Evolutionary conservation across 306 rosid genomes (phyloP).

Genomic region (Macrotyloma uniflorum): DNA sequence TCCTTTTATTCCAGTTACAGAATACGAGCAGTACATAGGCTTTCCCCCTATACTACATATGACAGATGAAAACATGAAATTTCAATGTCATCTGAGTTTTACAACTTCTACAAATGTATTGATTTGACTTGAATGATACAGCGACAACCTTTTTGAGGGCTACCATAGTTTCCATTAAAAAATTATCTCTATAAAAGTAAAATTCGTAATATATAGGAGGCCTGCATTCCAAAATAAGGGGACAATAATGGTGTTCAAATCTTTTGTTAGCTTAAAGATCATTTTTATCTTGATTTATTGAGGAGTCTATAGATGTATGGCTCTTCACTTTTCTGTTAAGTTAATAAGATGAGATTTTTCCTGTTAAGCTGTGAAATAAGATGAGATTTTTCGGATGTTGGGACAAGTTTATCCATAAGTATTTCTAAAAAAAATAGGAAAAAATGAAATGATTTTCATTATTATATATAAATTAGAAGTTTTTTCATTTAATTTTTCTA

Average conservation of each 20-base stretch:
- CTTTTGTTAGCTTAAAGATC: conserved; percentile 17
- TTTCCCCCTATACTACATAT: not conserved
- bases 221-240: not conserved
- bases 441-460: too few relatives aligned
- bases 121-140: not conserved
- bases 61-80: not conserved
- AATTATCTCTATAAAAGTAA: not conserved
- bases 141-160: conserved; percentile 2
- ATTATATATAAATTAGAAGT: too few relatives aligned
- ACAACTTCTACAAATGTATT: not conserved
- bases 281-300: not conserved
- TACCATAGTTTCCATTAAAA: not conserved
- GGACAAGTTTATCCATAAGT: too few relatives aligned
- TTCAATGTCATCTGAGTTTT: conserved; percentile 7
- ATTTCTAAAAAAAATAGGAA: too few relatives aligned
- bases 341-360: too few relatives aligned
- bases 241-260: not conserved
- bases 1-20: conserved; percentile 9
- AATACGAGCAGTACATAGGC: not conserved
- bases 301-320: not conserved
- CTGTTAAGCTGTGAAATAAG: too few relatives aligned
- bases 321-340: not conserved
- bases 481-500: too few relatives aligned
- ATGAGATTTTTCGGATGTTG: too few relatives aligned
- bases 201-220: not conserved